Evolutionary conservation across 352 stramenopile genomes (phyloP).

Genomic region (Stramenopiles sp.): DNA sequence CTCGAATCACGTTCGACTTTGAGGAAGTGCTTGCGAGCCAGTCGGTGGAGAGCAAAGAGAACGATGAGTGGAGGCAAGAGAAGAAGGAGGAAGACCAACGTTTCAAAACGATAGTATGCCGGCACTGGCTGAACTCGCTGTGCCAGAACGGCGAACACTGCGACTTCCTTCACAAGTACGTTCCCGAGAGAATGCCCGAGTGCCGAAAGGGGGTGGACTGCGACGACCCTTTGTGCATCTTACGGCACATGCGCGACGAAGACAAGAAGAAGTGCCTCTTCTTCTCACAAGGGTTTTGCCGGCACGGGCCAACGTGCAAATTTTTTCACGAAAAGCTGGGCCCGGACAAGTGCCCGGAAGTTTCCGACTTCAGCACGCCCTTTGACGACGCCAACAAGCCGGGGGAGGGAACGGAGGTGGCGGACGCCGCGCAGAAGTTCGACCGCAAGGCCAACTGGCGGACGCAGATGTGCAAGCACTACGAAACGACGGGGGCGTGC

Average conservation of each 20-base stretch:
- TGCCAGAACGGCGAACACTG: slow-evolving; percentile 94
- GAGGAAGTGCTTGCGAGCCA: too few species aligned
- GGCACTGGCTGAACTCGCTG: slow-evolving; percentile 85
- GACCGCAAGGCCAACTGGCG: slow-evolving; percentile 84
- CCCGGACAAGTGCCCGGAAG: slow-evolving; percentile 67
- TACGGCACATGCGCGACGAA: slow-evolving; percentile 81
- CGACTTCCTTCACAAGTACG: slow-evolving; percentile 88
- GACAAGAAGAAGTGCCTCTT: slow-evolving; percentile 90
- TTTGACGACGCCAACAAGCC: slow-evolving; percentile 52
- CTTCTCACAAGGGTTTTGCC: slow-evolving; percentile 92
- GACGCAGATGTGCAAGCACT: slow-evolving; percentile 90
- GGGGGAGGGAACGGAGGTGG: slow-evolving; percentile 51
- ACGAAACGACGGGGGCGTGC: slow-evolving; percentile 66
- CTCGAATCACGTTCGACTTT: too few species aligned
- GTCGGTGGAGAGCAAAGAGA: too few species aligned
- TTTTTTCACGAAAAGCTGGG: slow-evolving; percentile 77
- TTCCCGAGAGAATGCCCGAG: slow-evolving; percentile 88
- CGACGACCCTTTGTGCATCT: slow-evolving; percentile 79
- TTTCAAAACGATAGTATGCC: slow-evolving; percentile 76
- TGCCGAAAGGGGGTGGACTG: slow-evolving; percentile 89
- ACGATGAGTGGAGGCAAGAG: too few species aligned
- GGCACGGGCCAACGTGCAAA: slow-evolving; percentile 79
- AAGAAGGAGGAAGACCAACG: slow-evolving; percentile 16
- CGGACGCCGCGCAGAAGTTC: neutral
- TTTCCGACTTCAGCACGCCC: slow-evolving; percentile 76